Evolutionary conservation across 139 green algal species (phyloP).

Genomic region (Chlamydomonas applanata): DNA sequence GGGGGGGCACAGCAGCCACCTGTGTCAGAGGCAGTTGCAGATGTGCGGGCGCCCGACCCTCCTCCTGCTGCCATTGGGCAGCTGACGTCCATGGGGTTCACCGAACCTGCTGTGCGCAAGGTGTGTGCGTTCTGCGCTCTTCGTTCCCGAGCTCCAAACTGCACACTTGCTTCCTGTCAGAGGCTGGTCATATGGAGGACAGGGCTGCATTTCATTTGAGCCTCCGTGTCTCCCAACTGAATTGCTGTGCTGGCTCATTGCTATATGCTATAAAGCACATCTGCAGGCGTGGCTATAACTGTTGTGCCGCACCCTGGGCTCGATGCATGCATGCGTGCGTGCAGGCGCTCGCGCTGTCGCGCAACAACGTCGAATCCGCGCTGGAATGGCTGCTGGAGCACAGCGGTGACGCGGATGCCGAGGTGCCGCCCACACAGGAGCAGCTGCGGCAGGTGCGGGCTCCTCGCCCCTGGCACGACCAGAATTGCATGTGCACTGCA

Average conservation of each 20-base stretch:
- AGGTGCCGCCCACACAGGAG: constrained; percentile 38
- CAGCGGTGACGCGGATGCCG: constrained; percentile 42
- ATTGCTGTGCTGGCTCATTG: no score
- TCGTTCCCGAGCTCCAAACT: background rate
- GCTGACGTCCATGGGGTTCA: constrained; percentile 7
- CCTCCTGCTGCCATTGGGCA: background rate
- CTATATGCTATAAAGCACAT: no score
- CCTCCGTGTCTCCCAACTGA: no score
- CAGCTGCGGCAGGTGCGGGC: constrained; percentile 41
- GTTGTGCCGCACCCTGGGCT: background rate
- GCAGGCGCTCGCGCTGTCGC: background rate
- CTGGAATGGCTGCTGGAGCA: constrained; percentile 57
- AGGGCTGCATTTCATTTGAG: no score
- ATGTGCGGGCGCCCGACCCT: background rate
- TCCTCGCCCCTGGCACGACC: no score
- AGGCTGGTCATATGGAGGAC: no score
- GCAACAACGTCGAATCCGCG: constrained; percentile 35
- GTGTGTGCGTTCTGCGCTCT: no score
- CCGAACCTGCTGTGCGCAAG: constrained; percentile 5
- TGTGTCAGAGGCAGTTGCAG: background rate
- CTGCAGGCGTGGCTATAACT: no score
- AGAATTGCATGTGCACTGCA: no score
- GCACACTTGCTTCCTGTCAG: no score
- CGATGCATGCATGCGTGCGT: background rate
- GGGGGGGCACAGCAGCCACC: background rate